Evolutionary conservation across 2,329 filamentous ascomycete genomes (phyloP), one percentile per base, ranked within the genome.

Genomic region (Lecanicillium sp.): DNA sequence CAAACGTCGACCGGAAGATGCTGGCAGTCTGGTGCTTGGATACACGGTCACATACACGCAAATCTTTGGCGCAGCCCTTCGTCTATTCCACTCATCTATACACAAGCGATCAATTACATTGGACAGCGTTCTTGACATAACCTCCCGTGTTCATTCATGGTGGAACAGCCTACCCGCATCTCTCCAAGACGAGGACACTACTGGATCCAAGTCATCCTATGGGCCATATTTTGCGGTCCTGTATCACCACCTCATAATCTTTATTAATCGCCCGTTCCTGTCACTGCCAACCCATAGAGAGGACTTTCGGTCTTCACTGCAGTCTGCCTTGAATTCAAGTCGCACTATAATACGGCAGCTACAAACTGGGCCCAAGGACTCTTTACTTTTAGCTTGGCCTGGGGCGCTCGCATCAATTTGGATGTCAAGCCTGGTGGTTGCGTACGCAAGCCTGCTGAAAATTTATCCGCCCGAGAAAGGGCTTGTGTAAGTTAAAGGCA

Each of bases 341-440:
- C 48, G 48, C 10, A 45, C 46, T 13, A 58, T 60, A 17, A 46
- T 57, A n/a, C 43, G 46, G 8, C 44, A 38, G 0, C 27, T 58
- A 22, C 44, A 47, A 13, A 35, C 36, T n/a, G 48, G 48, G 32
- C 38, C 33, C 7, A 45, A 45, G 5, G 45, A 39, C 13, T 43
- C 43, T 2, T 36, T 48, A 13, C n/a, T 47, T 43, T 33, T 56
- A 48, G 57, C 56, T 46, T 62, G 59, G 60, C 60, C 59, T 0
- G 56, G 57, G 0, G 55, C 54, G 10, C 45, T 62, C 18, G 58
- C 59, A 1, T 54, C 57, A 2, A 45, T 50, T 0, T 63, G 60
- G 60, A 63, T 61, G 56, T 53, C 57, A 6, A 59, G 60, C 7
- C 47, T 63, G 2, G 53, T 61, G 5, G 44, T 62, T 7, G 56